Evolutionary conservation across 73 alveolate genomes (phyloP).

Genomic region (Uronychia binucleata): DNA sequence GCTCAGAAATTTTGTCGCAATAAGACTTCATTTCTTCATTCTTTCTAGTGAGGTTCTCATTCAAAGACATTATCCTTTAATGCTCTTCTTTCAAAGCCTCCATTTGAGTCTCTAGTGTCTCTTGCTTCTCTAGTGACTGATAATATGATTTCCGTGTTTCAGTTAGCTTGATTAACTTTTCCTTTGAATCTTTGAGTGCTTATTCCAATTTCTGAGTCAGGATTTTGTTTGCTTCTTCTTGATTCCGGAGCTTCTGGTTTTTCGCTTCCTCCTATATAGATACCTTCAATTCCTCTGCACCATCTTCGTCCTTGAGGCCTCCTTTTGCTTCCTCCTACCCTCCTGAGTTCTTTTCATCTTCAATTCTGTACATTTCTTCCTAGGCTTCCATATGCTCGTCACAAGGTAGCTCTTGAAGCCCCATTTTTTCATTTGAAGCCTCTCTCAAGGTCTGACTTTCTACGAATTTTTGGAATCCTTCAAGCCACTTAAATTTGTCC

Average conservation of each 20-base stretch:
- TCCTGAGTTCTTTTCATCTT: too few relatives aligned
- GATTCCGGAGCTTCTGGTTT: too few relatives aligned
- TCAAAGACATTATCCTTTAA: too few relatives aligned
- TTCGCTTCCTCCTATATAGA: neutral
- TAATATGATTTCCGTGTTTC: neutral
- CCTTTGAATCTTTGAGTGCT: neutral
- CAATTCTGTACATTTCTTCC: too few relatives aligned
- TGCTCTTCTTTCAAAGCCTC: neutral
- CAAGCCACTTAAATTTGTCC: neutral
- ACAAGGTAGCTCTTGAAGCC: neutral
- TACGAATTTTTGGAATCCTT: neutral
- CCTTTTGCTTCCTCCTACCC: neutral
- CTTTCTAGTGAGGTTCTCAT: neutral
- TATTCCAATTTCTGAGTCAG: neutral
- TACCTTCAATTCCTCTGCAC: neutral
- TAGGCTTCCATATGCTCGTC: neutral
- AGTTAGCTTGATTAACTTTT: neutral
- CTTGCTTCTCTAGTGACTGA: neutral
- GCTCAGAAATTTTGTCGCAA: neutral
- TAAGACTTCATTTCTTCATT: neutral
- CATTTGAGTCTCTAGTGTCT: neutral
- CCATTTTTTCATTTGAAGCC: neutral
- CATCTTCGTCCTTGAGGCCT: neutral
- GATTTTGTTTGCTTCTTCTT: neutral
- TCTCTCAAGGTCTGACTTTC: neutral